Percentiles rank a stretch among this genome's conserved stretches.
Evolutionary conservation across 2,329 filamentous ascomycete genomes (phyloP).

Genomic region (Exophiala sideris): DNA sequence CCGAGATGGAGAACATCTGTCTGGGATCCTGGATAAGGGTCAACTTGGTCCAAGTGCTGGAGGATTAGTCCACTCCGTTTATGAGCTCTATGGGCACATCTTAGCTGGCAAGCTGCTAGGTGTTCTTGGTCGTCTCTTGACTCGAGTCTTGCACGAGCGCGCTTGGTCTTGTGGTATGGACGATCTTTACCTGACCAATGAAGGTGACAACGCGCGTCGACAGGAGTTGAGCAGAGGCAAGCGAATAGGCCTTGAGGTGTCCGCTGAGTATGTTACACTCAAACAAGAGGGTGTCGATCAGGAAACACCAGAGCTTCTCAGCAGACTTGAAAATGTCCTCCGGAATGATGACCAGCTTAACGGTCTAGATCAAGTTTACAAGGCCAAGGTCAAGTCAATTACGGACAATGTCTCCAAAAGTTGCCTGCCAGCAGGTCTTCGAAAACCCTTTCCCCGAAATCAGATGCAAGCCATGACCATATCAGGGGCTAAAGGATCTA

Average conservation of each 20-base stretch:
- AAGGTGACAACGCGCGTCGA: conserved; percentile 70
- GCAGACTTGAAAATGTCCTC: conserved; percentile 81
- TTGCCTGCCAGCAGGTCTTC: conserved; percentile 76
- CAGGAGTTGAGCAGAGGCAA: conserved; percentile 66
- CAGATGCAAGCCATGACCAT: conserved; percentile 99
- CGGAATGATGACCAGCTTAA: conserved; percentile 89
- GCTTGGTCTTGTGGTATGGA: conserved; percentile 98
- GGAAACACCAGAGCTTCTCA: conserved; percentile 67
- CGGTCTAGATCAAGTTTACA: conserved; percentile 84
- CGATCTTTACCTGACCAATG: conserved; percentile 77
- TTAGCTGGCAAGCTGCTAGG: conserved; percentile 84
- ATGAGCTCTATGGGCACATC: conserved; percentile 87
- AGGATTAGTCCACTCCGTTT: conserved; percentile 85
- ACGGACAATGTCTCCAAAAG: conserved; percentile 74
- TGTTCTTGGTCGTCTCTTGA: conserved; percentile 83
- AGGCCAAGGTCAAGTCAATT: conserved; percentile 63
- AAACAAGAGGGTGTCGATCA: conserved; percentile 60
- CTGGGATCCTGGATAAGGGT: conserved; percentile 90
- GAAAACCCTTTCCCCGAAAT: conserved; percentile 91
- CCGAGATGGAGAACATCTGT: conserved; percentile 80
- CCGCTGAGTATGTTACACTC: conserved; percentile 83
- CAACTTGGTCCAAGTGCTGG: conserved; percentile 86
- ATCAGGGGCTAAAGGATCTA: conserved; percentile 88
- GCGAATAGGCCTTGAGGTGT: conserved; percentile 71
- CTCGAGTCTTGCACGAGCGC: conserved; percentile 84